A percentile compares a stretch with the other conserved stretches of the same genome.
phyloP scores from a whole-genome alignment of 306 rosid genomes.

The Pyrus pyrifolia region DNA sequence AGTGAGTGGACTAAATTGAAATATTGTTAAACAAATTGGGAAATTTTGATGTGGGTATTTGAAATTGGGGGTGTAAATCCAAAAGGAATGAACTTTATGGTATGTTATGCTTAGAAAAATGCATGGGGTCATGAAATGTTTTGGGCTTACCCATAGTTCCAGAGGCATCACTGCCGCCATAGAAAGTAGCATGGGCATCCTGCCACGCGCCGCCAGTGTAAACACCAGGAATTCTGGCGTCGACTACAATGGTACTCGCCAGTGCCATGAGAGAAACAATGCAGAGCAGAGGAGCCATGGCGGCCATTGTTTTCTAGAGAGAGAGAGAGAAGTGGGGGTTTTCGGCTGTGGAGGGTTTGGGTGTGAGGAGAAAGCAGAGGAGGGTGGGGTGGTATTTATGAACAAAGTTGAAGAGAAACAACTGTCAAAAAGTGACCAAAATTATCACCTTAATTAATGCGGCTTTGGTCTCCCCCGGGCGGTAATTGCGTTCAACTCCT shows the following conservation, averaged over 20 bases:
- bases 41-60: not conserved
- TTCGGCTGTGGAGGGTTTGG: not conserved
- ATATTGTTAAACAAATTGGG: no score
- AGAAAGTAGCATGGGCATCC: conserved; percentile 82
- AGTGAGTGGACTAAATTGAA: no score
- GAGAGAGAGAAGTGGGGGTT: not conserved
- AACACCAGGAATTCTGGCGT: conserved; percentile 37
- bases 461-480: conserved; percentile 12
- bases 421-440: conserved; percentile 8
- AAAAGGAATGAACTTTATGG: not conserved
- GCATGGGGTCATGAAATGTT: not conserved
- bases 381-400: conserved; percentile 41
- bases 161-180: conserved; percentile 80
- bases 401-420: not conserved
- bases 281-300: not conserved
- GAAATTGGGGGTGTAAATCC: not conserved
- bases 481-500: conserved; percentile 5
- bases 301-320: conserved; percentile 24
- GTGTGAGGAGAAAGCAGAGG: conserved; percentile 13
- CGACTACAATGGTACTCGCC: conserved; percentile 2
- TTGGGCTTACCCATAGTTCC: conserved; percentile 71
- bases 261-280: conserved; percentile 20
- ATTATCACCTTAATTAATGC: conserved; percentile 30
- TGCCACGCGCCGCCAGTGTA: conserved; percentile 54
- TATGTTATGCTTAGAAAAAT: not conserved